Evolutionary conservation across 2,329 filamentous ascomycete genomes (phyloP), one percentile per base, ranked within the genome.

Genomic region (Pseudogymnoascus sp.): DNA sequence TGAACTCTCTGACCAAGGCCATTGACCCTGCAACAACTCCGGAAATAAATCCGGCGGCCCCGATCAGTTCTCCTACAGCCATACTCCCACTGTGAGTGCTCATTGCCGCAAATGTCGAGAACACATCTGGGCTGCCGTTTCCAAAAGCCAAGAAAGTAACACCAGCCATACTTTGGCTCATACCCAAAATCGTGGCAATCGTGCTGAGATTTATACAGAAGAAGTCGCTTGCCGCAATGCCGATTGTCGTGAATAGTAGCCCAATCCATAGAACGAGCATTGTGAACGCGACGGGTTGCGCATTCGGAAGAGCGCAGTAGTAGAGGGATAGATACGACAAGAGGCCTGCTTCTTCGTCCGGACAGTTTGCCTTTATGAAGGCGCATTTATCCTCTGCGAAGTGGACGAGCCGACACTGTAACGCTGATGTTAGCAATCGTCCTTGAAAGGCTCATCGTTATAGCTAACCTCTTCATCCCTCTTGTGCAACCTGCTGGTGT

Each of bases 41-140:
- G 1, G 92, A 95, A 74, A 99, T 99, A 77, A 99, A 99, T 66
- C 91, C 87, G 35, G 94, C 94, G 9, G 94, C 94, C 35, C 94
- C 94, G 61, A 99, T 91, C 60, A 99, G 81, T 77, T 99, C 94
- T 52, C 94, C 94, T 41, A 99, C 86, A 1, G 94, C 94, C 80
- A 99, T 84, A 77, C 92, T 95, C n/a, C 93, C 93, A 73, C 92
- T 97, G 72, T 97, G 91, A 23, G 92, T 96, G 71, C 87, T 88
- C 91, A 99, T 97, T 68, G 94, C 95, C 14, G 94, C 94, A 76
- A 99, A 97, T 2, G 94, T 99, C 67, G 92, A 97, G 75, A 99
- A 99, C 52, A 99, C 92, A 75, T 99, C 94, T 2, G 94, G 94
- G 65, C 93, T 97, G 60, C 94, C 94, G 78, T 99, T 99, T 67